Percentiles rank a stretch among this genome's conserved stretches.
Conservation (phyloP, 2,329 filamentous ascomycete species). For the Chaetomiaceae sp. region DNA sequence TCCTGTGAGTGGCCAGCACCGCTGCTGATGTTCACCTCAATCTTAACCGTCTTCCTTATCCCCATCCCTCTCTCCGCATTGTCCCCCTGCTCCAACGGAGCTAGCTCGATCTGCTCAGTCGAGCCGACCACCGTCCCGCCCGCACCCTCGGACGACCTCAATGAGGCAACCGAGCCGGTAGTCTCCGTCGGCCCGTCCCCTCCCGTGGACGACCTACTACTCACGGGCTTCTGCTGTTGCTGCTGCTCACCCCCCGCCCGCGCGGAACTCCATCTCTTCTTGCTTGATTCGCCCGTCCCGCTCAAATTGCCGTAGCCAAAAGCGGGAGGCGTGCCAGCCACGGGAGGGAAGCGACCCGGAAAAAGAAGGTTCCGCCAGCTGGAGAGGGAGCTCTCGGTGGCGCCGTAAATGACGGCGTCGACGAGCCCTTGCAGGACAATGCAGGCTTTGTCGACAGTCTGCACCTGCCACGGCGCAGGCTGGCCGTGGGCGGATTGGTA, state of each 20-base stretch:
- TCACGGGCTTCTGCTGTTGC: background rate
- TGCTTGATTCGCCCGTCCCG: background rate
- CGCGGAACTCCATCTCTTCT: background rate
- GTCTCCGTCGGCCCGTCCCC: background rate
- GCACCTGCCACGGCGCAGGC: conserved; percentile 33
- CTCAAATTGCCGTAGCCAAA: background rate
- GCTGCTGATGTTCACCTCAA: conserved; percentile 4
- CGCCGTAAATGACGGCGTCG: conserved; percentile 38
- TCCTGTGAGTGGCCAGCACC: too few relatives aligned
- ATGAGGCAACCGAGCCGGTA: background rate
- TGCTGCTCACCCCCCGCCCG: background rate
- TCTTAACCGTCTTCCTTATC: conserved; percentile 13
- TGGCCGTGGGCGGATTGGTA: conserved; percentile 34
- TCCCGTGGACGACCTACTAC: background rate
- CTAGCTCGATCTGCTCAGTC: background rate
- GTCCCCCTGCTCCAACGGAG: background rate
- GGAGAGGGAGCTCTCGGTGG: conserved; percentile 18
- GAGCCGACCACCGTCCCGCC: background rate
- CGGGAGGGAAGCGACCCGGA: background rate
- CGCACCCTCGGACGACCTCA: background rate
- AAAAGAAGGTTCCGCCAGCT: conserved; percentile 21
- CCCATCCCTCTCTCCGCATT: background rate
- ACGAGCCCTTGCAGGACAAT: conserved; percentile 39
- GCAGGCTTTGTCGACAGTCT: conserved; percentile 36
- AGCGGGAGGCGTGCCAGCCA: background rate